Conservation (phyloP, 768 basidiomycete species). For the Leccinellum albellum region DNA sequence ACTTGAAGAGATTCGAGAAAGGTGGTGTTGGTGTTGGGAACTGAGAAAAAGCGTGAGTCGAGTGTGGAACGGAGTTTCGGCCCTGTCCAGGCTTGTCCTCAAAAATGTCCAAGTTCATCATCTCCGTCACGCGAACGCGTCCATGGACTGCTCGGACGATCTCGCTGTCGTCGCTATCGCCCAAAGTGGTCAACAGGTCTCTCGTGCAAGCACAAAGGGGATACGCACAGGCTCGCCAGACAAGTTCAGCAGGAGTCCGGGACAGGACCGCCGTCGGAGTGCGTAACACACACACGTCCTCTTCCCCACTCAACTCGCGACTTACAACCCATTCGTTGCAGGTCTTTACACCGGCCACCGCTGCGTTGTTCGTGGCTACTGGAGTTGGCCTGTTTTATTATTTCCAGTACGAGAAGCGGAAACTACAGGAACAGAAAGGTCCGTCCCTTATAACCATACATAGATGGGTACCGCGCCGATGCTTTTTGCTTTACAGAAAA, state of each 20-base stretch:
- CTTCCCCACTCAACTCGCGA: neutral
- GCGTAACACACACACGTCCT: neutral
- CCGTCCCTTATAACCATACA: constrained; percentile 18
- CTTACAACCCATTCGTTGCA: constrained; percentile 29
- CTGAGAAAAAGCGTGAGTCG: neutral
- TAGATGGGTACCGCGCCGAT: neutral
- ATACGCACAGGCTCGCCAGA: constrained; percentile 20
- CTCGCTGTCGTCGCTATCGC: neutral
- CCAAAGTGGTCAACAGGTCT: neutral
- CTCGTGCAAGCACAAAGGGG: constrained; percentile 5
- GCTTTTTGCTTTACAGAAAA: constrained; percentile 46
- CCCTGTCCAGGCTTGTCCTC: neutral
- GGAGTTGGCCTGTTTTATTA: constrained; percentile 83
- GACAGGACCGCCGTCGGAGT: constrained; percentile 37
- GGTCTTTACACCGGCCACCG: constrained; percentile 92
- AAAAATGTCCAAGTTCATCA: constrained; percentile 22
- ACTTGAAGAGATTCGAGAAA: too few species aligned
- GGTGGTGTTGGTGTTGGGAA: too few species aligned
- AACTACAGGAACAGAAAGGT: constrained; percentile 76
- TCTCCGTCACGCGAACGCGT: constrained; percentile 16
- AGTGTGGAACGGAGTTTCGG: neutral
- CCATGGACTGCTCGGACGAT: constrained; percentile 10
- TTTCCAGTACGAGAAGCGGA: constrained; percentile 83
- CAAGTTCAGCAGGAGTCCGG: constrained; percentile 23
- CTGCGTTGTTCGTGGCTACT: constrained; percentile 76